Base-by-base conservation (phyloP, 2,329 filamentous ascomycete species). In the Dothideomycetes sp. region DNA sequence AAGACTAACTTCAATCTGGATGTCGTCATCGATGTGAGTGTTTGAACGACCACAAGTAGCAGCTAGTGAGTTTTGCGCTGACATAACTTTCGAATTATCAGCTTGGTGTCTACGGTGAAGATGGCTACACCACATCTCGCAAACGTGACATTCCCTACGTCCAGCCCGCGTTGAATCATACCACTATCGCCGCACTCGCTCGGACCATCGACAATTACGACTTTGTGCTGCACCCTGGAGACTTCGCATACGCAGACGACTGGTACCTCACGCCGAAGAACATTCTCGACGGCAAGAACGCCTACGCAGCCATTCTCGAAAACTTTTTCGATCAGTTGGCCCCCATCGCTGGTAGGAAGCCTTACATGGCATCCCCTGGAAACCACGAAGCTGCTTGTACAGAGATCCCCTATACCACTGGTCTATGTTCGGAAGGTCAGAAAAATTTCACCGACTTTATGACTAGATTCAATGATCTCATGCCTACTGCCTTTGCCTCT, bases 391-490 rank as follows among this genome's bases (percentile, higher is more conserved):
- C 37, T 7, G 37, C 15, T 5, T 40, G 37, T 11, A 40, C 37
- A 1, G 37, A 71, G 51, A 51, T 70, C 8, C 56, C 60, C 1
- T 51, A 54, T 41, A 56, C 56, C 9, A 55, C 53, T 5, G 49
- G 50, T 5, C 49, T 67, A 2, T 74, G 71, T 48, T 65, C 67
- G 0, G 56, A 61, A 2, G 74, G 74, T 5, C 74, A 78, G 52
- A 68, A 63, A 48, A 78, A 78, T 56, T 78, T 78, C 53, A 77
- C 73, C 4, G 74, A 75, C 45, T 77, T 73, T 55, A 65, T 70
- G 62, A 69, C 67, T 47, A 68, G 73, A 2, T 40, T 40, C n/a
- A 16, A 27, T 7, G 19, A 78, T 73, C 51, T 66, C 13, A 71
- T 74, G 68, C 70, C 73, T 0, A 64, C 57, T 0, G 57, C 68